phyloP scores from a whole-genome alignment of 768 basidiomycete species.

The Naganishia friedmannii region DNA sequence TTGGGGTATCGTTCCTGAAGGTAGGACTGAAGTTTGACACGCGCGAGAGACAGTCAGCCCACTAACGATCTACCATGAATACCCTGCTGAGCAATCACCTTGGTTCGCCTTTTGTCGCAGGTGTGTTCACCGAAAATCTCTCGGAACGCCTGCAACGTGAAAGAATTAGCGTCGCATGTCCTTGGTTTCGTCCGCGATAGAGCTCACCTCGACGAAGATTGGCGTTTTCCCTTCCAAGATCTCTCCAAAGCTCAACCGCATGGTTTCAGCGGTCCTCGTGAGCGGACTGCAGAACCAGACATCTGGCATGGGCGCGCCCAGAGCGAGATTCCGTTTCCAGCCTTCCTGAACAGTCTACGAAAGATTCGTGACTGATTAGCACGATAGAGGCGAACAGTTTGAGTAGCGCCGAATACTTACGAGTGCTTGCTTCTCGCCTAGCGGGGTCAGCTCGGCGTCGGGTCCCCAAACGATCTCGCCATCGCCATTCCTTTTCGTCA shows the following conservation, averaged over 20 bases:
- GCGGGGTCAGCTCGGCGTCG: constrained; percentile 46
- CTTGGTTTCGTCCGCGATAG: background rate
- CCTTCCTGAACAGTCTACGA: constrained; percentile 25
- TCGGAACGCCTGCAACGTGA: constrained; percentile 36
- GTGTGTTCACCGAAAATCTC: constrained; percentile 51
- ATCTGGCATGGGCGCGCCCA: constrained; percentile 28
- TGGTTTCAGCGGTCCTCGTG: constrained; percentile 47
- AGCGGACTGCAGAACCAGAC: constrained; percentile 44
- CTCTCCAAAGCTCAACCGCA: constrained; percentile 45
- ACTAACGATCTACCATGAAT: background rate
- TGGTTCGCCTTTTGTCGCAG: constrained; percentile 45
- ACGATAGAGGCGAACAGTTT: background rate
- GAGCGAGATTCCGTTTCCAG: constrained; percentile 31
- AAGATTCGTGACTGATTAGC: background rate
- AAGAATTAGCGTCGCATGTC: background rate
- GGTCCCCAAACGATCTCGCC: constrained; percentile 49
- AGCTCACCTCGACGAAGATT: constrained; percentile 43
- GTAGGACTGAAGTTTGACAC: constrained; percentile 32
- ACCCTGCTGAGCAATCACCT: constrained; percentile 34
- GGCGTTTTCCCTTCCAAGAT: constrained; percentile 39
- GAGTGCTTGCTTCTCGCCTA: constrained; percentile 44
- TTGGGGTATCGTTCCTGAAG: constrained; percentile 43
- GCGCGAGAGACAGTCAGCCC: background rate
- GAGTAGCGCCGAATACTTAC: constrained; percentile 32
- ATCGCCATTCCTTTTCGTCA: constrained; percentile 41